A percentile compares a stretch with the other conserved stretches of the same genome.
Conservation (phyloP, 164 flowering plant species). For the Kalanchoe fedtschenkoi region DNA sequence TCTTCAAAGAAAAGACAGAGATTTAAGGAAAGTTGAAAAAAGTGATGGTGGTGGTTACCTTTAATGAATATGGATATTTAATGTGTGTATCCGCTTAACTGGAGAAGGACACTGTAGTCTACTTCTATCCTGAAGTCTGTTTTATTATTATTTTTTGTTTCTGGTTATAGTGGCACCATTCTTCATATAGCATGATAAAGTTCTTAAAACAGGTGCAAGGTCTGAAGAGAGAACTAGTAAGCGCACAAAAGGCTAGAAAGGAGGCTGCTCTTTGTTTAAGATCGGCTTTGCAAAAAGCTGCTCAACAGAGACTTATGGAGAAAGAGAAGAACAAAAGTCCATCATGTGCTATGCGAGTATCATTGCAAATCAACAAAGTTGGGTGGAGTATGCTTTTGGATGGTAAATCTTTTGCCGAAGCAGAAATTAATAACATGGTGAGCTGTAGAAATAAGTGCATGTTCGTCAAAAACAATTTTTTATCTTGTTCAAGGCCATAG, state of each 20-base stretch:
- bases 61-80: not conserved
- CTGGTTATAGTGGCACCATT: not conserved
- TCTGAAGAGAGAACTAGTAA: conserved; percentile 60
- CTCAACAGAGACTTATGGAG: conserved; percentile 83
- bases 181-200: not conserved
- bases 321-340: conserved; percentile 98
- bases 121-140: not conserved
- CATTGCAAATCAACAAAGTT: conserved; percentile 84
- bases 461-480: not conserved
- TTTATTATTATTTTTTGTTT: not conserved
- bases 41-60: not conserved
- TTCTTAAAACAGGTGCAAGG: conserved; percentile 52
- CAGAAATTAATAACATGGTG: conserved; percentile 95
- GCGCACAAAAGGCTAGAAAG: conserved; percentile 65
- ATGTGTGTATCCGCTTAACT: not conserved
- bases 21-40: not conserved
- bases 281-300: conserved; percentile 85
- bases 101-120: not conserved
- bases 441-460: conserved; percentile 15
- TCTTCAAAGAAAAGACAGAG: not conserved
- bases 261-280: conserved; percentile 74
- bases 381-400: conserved; percentile 97
- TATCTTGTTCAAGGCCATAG: not conserved
- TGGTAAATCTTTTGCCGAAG: conserved; percentile 98
- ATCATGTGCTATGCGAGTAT: conserved; percentile 96